A percentile compares a stretch with the other conserved stretches of the same genome.
Evolutionary conservation across 2,329 filamentous ascomycete genomes (phyloP).

Genomic region (Cladosporium sp.): DNA sequence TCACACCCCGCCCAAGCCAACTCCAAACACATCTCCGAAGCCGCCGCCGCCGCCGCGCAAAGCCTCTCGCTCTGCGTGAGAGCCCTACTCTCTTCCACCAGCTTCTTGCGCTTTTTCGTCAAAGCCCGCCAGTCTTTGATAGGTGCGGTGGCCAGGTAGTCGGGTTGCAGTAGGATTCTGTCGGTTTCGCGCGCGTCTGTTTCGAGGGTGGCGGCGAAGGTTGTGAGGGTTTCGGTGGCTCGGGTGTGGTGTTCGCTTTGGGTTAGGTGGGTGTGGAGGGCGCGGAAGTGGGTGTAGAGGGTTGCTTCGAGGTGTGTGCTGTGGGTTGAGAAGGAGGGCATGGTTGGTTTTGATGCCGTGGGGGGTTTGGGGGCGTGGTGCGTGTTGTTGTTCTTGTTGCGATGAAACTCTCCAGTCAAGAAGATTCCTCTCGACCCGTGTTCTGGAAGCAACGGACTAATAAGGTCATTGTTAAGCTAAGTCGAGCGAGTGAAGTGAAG

Average conservation of each 20-base stretch:
- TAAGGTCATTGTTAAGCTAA: too few relatives aligned
- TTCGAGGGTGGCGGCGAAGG: neutral
- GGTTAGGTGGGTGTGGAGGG: neutral
- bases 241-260: neutral
- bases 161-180: neutral
- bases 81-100: neutral
- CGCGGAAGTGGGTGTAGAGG: neutral
- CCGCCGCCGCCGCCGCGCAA: neutral
- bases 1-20: neutral
- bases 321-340: conserved; percentile 3
- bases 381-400: too few relatives aligned
- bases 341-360: neutral
- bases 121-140: neutral
- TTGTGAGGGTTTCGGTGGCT: neutral
- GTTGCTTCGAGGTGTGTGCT: neutral
- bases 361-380: neutral
- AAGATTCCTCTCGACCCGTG: too few relatives aligned
- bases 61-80: neutral
- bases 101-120: neutral
- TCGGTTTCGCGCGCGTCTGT: too few relatives aligned
- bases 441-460: too few relatives aligned
- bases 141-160: neutral
- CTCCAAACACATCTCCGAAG: neutral
- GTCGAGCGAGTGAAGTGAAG: too few relatives aligned
- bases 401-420: too few relatives aligned